Conservation (phyloP, 106 monocot genomes). For the Vanilla planifolia region DNA sequence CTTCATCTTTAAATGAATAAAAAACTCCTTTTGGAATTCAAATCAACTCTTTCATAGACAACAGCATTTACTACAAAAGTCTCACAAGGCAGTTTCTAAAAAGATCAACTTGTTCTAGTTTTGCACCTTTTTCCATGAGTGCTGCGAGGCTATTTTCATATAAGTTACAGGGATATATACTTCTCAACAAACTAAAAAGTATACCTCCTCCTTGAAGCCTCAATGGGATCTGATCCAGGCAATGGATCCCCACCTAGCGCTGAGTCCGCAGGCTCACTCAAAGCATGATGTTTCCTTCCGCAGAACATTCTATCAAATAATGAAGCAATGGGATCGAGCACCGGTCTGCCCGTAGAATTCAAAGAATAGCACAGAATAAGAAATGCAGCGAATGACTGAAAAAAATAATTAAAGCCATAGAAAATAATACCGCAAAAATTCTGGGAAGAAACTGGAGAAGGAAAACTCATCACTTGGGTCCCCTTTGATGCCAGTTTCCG, state of each 20-base stretch:
- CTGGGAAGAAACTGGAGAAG: conserved; percentile 88
- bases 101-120: too few relatives aligned
- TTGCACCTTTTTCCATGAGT: too few relatives aligned
- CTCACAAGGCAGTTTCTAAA: too few relatives aligned
- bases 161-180: too few relatives aligned
- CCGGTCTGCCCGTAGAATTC: conserved; percentile 35
- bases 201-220: conserved; percentile 88
- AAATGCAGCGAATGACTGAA: neutral
- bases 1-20: too few relatives aligned
- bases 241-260: conserved; percentile 48
- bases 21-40: too few relatives aligned
- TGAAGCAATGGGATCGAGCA: conserved; percentile 80
- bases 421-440: conserved; percentile 57
- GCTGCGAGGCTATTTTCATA: too few relatives aligned
- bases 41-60: too few relatives aligned
- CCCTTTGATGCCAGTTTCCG: conserved; percentile 86
- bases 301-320: conserved; percentile 67
- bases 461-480: conserved; percentile 97
- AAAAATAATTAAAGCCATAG: neutral
- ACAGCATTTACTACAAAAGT: too few relatives aligned
- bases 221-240: conserved; percentile 92
- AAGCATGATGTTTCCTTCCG: conserved; percentile 54
- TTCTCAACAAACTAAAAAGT: conserved; percentile 16
- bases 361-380: conserved; percentile 4
- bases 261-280: conserved; percentile 30